A percentile compares a stretch with the other conserved stretches of the same genome.
phyloP scores from a whole-genome alignment of 768 basidiomycete genomes.

The Hericium coralloides region DNA sequence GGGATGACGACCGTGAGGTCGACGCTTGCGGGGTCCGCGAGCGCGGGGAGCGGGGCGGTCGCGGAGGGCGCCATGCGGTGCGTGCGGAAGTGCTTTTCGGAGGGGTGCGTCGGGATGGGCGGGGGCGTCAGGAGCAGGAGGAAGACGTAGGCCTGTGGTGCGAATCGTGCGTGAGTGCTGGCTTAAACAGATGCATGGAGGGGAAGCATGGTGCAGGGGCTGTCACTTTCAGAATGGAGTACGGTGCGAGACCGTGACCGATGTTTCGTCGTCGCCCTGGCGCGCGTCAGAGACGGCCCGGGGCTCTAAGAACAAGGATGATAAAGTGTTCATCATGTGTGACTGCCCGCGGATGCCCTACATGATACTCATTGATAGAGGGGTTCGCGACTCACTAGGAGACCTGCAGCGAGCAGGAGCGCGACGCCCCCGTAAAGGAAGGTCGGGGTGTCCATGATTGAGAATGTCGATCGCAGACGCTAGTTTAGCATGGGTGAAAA shows the following conservation, averaged over 20 bases:
- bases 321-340: conserved; percentile 52
- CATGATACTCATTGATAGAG: neutral
- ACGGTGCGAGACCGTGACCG: conserved; percentile 40
- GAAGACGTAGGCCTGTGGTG: conserved; percentile 52
- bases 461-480: no score
- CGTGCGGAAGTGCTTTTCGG: conserved; percentile 65
- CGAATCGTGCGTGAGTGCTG: conserved; percentile 13
- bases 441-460: neutral
- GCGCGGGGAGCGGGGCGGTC: conserved; percentile 45
- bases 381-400: neutral
- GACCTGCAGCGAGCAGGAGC: neutral
- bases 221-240: conserved; percentile 10
- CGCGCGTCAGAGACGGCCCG: conserved; percentile 49
- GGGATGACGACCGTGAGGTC: conserved; percentile 81
- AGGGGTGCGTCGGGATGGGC: conserved; percentile 49
- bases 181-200: neutral
- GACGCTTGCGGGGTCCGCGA: conserved; percentile 48
- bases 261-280: conserved; percentile 55
- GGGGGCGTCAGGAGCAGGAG: conserved; percentile 71
- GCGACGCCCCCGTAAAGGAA: neutral
- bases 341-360: neutral
- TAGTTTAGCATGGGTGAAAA: no score
- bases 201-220: conserved; percentile 4
- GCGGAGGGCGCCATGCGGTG: conserved; percentile 37
- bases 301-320: conserved; percentile 94